Conservation (phyloP, 768 basidiomycete genomes). For the Hygrocybe punicea region DNA sequence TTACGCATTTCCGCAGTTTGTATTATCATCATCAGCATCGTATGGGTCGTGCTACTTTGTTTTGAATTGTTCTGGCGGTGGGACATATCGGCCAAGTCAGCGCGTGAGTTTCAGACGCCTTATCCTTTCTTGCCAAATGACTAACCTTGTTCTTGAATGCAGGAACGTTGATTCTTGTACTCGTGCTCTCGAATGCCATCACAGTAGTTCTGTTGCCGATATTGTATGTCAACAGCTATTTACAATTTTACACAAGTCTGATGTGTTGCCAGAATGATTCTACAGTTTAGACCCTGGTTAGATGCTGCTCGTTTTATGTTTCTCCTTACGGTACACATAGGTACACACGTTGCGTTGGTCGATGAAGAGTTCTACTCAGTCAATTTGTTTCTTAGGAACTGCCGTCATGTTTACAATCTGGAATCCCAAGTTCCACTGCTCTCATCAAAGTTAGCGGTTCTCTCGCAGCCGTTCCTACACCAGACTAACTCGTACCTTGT, state of each 20-base stretch:
- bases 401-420: conserved; percentile 44
- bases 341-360: conserved; percentile 27
- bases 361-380: background rate
- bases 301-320: conserved; percentile 51
- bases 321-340: conserved; percentile 44
- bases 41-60: conserved; percentile 49
- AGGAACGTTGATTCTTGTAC: too few species aligned
- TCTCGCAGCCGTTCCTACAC: conserved; percentile 3
- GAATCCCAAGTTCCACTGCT: conserved; percentile 44
- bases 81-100: conserved; percentile 41
- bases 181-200: conserved; percentile 40
- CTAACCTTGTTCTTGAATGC: too few species aligned
- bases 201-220: conserved; percentile 43
- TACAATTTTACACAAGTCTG: conserved; percentile 9
- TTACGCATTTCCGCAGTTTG: conserved; percentile 31
- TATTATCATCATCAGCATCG: conserved; percentile 42
- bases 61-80: conserved; percentile 47
- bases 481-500: background rate
- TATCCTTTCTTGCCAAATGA: background rate
- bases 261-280: conserved; percentile 37
- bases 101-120: conserved; percentile 38
- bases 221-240: conserved; percentile 34
- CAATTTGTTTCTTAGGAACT: conserved; percentile 31
- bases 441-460: conserved; percentile 34
- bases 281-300: conserved; percentile 50